Conservation (phyloP, 306 rosid genomes). For the Prunus dulcis region DNA sequence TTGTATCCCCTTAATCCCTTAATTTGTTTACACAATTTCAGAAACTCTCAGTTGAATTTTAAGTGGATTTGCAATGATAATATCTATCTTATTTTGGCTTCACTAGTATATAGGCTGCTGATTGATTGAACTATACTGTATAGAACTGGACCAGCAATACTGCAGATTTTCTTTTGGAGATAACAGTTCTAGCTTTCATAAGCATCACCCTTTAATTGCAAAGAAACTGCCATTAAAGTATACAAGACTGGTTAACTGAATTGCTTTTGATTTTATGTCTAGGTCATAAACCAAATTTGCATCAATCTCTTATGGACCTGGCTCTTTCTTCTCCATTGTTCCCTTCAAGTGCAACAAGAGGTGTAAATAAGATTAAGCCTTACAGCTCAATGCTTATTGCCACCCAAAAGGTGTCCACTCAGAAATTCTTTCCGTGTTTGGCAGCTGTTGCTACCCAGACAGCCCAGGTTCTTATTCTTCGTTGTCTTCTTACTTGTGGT, state of each 20-base stretch:
- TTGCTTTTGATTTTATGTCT: not conserved
- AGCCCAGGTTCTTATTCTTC: conserved; percentile 35
- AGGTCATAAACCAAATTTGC: conserved; percentile 4
- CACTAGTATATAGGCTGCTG: not conserved
- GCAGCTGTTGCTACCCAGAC: conserved; percentile 30
- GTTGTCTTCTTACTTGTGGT: not conserved
- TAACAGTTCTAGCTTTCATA: not conserved
- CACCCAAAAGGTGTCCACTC: conserved; percentile 20
- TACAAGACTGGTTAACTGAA: not conserved
- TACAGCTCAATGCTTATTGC: conserved; percentile 6
- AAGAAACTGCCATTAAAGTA: not conserved
- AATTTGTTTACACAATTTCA: not conserved
- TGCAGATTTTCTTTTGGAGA: not conserved
- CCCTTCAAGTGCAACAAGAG: conserved; percentile 25
- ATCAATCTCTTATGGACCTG: conserved; percentile 33
- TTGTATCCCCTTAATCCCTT: not conserved
- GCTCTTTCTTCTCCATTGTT: conserved; percentile 28
- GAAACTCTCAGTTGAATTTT: not conserved
- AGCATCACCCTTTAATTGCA: not conserved
- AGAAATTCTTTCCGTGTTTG: conserved; percentile 21
- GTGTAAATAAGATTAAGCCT: conserved; percentile 22
- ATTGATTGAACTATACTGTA: not conserved
- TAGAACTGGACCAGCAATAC: not conserved
- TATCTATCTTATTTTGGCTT: no score
- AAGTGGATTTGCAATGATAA: not conserved